Evolutionary conservation across 352 stramenopile species (phyloP).

Genomic region (Phytopythium cucurbitacearum): DNA sequence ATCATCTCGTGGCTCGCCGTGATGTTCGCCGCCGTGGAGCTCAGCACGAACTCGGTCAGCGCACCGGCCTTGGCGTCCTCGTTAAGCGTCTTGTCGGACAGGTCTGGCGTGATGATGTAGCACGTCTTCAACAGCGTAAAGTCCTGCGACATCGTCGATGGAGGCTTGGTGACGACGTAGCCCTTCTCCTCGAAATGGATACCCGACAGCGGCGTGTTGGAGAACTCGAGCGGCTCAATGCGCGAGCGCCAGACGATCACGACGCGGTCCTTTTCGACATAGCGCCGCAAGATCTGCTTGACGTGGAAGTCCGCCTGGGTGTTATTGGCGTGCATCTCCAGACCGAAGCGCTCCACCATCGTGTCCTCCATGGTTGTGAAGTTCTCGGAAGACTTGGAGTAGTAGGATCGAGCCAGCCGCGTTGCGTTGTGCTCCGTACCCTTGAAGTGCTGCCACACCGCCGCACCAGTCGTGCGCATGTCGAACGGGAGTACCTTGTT

Average conservation of each 20-base stretch:
- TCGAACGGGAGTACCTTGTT: slow-evolving; percentile 35
- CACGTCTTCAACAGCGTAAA: slow-evolving; percentile 46
- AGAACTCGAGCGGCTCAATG: slow-evolving; percentile 45
- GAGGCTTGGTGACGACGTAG: slow-evolving; percentile 49
- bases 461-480: slow-evolving; percentile 21
- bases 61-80: slow-evolving; percentile 24
- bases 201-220: slow-evolving; percentile 24
- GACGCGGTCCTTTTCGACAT: slow-evolving; percentile 52
- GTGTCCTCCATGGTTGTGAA: slow-evolving; percentile 40
- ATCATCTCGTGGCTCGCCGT: slow-evolving; percentile 36
- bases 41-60: slow-evolving; percentile 39
- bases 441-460: slow-evolving; percentile 37
- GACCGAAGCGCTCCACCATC: slow-evolving; percentile 49
- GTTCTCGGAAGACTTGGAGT: slow-evolving; percentile 12
- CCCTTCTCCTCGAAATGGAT: slow-evolving; percentile 41
- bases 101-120: slow-evolving; percentile 38
- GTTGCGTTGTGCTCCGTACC: slow-evolving; percentile 19
- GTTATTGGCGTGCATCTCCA: slow-evolving; percentile 50
- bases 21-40: slow-evolving; percentile 27
- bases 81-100: slow-evolving; percentile 18
- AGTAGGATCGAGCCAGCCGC: slow-evolving; percentile 13
- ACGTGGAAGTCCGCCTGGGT: slow-evolving; percentile 45
- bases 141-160: slow-evolving; percentile 22
- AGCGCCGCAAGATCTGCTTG: slow-evolving; percentile 57
- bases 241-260: slow-evolving; percentile 55